Evolutionary conservation across 352 stramenopile species (phyloP), one percentile per base, ranked within the genome.

Genomic region (Phytopythium helicoides): DNA sequence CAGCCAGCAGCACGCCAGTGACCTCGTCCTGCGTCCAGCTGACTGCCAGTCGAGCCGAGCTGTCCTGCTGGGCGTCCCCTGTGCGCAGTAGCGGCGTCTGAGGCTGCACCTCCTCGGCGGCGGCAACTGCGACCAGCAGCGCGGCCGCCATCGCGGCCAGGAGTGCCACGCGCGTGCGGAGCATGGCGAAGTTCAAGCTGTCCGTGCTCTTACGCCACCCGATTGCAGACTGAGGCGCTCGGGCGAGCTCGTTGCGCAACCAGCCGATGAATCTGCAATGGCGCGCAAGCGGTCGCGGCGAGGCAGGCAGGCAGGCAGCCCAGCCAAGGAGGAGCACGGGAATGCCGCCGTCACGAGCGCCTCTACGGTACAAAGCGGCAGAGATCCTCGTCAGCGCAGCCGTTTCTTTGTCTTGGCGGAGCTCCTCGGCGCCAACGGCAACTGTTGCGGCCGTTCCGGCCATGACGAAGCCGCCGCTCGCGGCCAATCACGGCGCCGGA

Each of bases 1-100:
- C 66, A 0, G 78, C 74, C 4, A 87, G 44, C 9, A 48, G 51
- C 47, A 90, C 78, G 28, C 76, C 83, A 3, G 77, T 53, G 18
- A 71, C 60, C 53, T 93, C 76, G 35, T 33, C 28, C 28, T 33
- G 28, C 28, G 28, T 33, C 28, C 28, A 33, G 5, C 41, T 40
- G 19, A 19, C 33, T 6, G 31, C 33, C 31, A 31, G n/a, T 14
- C 33, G 33, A 6, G 46, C 28, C 11, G 12, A 33, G 31, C 6
- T 31, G 26, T 38, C 44, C 36, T 50, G 44, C n/a, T 50, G 44
- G 15, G 36, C 28, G 44, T 50, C 44, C 16, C 7, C 44, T 10
- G 44, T 38, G 23, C 44, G 44, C 6, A 50, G 44, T 16, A 50
- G 25, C 44, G 44, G 42, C 42, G 25, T 4, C 6, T 6, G 23